Evolutionary conservation across 306 rosid species (phyloP).

Genomic region (Alnus glutinosa): DNA sequence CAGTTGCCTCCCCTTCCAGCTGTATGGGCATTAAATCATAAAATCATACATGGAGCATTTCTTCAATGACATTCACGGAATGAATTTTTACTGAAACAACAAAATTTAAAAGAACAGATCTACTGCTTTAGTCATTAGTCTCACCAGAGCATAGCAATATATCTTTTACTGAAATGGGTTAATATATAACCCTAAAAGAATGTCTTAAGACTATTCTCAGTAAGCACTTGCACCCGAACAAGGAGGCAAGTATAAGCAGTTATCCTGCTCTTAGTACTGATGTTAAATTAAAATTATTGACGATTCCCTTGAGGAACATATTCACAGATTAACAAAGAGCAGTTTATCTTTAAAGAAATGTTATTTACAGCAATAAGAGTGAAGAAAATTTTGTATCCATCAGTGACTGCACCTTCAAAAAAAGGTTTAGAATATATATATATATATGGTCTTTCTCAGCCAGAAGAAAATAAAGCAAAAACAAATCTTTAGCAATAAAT

Average conservation of each 20-base stretch:
- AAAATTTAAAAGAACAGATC: background rate
- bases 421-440: background rate
- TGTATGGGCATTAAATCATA: slow-evolving; percentile 34
- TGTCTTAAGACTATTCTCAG: background rate
- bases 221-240: background rate
- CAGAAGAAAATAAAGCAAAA: background rate
- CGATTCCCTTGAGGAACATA: background rate
- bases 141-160: background rate
- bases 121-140: background rate
- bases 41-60: slow-evolving; percentile 26
- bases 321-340: background rate
- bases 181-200: no score
- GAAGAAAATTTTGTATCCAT: background rate
- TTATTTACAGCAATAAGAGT: background rate
- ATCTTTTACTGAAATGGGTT: background rate
- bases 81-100: background rate
- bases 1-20: slow-evolving; percentile 97
- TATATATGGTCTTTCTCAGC: background rate
- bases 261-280: slow-evolving; percentile 5
- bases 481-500: no score
- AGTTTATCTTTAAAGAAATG: background rate
- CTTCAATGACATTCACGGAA: background rate
- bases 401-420: background rate
- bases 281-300: background rate
- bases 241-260: slow-evolving; percentile 6